Conservation (phyloP, 176 grass and related monocot species). For the Avena insularis region DNA sequence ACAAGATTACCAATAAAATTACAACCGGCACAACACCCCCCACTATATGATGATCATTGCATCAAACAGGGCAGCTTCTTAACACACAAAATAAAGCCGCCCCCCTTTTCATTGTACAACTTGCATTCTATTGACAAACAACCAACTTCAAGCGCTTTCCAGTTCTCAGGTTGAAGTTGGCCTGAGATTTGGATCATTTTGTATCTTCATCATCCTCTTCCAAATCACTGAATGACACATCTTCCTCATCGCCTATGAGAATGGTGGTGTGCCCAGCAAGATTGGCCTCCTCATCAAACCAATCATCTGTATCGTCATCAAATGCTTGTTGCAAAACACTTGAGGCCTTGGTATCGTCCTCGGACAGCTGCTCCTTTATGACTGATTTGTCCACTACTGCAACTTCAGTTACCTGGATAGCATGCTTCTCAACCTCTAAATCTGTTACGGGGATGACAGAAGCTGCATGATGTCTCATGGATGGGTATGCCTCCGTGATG, state of each 20-base stretch:
- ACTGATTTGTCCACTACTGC: conserved; percentile 73
- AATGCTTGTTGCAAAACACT: conserved; percentile 53
- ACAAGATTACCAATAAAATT: conserved; percentile 50
- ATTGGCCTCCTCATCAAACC: conserved; percentile 71
- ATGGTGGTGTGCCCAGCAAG: conserved; percentile 55
- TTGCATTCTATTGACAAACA: conserved; percentile 35
- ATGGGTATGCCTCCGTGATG: conserved; percentile 42
- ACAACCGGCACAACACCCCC: conserved; percentile 15
- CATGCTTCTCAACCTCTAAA: conserved; percentile 68
- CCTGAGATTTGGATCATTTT: conserved; percentile 44
- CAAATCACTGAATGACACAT: conserved; percentile 92
- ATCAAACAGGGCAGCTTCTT: conserved; percentile 53
- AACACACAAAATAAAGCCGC: conserved; percentile 41
- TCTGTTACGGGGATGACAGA: conserved; percentile 54
- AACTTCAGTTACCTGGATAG: conserved; percentile 64
- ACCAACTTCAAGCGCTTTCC: conserved; percentile 6
- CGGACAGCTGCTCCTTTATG: conserved; percentile 65
- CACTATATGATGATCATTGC: neutral
- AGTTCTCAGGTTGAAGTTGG: neutral
- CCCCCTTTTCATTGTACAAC: too few relatives aligned
- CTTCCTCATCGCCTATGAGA: conserved; percentile 72
- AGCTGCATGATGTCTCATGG: conserved; percentile 29
- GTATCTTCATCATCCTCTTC: conserved; percentile 72
- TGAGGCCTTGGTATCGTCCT: conserved; percentile 46
- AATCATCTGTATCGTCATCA: conserved; percentile 75